A percentile compares a stretch with the other conserved stretches of the same genome.
These are phyloP conservation scores for Neophaeococcomyces aloes DNA, from an alignment of 2,329 filamentous ascomycete genomes.

Conservation along the genomic window DNA sequence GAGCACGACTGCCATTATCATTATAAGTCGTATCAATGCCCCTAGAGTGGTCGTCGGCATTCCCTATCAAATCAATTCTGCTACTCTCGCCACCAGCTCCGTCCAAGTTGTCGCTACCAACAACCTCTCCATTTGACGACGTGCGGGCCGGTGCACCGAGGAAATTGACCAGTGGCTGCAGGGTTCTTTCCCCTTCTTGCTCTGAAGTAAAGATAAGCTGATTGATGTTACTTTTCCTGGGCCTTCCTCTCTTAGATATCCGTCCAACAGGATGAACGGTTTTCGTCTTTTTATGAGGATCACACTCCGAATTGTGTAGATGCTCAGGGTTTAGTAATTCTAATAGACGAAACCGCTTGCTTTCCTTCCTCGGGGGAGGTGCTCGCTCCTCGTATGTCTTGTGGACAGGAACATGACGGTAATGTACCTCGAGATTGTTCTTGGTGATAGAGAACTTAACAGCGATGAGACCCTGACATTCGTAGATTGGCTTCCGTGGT, in stretches of 20 bases:
- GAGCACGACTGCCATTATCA: not conserved
- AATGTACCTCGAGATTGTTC: conserved; percentile 17
- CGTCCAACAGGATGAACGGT: conserved; percentile 7
- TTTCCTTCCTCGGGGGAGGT: conserved; percentile 14
- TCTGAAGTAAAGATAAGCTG: not conserved
- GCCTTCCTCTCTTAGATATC: conserved; percentile 1
- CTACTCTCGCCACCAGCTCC: not conserved
- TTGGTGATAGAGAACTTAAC: conserved; percentile 21
- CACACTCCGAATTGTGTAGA: not conserved
- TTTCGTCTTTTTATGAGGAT: conserved; percentile 5
- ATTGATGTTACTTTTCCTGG: conserved; percentile 8
- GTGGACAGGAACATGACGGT: conserved; percentile 19
- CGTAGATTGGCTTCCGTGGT: conserved; percentile 17
- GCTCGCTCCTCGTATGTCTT: conserved; percentile 19
- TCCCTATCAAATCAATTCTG: not conserved
- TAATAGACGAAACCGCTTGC: conserved; percentile 14
- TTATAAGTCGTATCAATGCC: not conserved
- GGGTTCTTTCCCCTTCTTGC: not conserved
- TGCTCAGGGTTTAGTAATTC: conserved; percentile 19
- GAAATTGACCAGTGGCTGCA: conserved; percentile 19
- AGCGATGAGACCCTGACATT: conserved; percentile 16
- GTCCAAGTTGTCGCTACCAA: not conserved
- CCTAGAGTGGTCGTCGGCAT: not conserved
- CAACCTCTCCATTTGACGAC: not conserved
- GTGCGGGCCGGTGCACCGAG: conserved; percentile 12